Base-by-base conservation (phyloP, 805 yeast genomes). In the Monosporozyma aerobia region DNA sequence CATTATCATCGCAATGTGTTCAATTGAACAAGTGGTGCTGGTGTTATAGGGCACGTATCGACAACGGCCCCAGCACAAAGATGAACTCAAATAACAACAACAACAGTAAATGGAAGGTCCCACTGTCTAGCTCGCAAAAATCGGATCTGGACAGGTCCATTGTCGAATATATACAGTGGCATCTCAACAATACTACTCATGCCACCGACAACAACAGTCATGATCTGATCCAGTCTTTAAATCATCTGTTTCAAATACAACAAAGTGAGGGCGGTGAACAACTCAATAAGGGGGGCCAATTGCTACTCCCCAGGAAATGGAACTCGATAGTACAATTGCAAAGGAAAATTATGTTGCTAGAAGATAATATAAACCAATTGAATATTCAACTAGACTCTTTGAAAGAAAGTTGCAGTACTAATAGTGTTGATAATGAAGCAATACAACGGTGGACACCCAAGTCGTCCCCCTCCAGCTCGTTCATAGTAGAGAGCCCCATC, bases 241-340 rank as follows among this genome's bases (percentile, higher is more conserved):
- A 30, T 13, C 5, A 30, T 14, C 13, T 25, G 19, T 47, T 33
- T 13, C 16, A 47, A 33, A 22, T 41, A 33, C 8, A 22, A 3
- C 27, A 30, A 14, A 33, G 10, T 4, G 46, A 44, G 2, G 27
- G 9, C 5, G 19, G 7, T 22, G 4, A 8, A 14, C 6, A 22
- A 41, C 19, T 19, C 19, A 19, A 22, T 41, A 5, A 23, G 5
- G 22, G 3, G 23, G 44, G 40, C 5, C 48, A 47, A 27, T 19
- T 56, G 19, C 23, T 60, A 9, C 50, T 62, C n/a, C 64, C 64
- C 2, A 56, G 83, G 68, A 90, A 90, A 70, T 90, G 97, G 97
- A 76, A 84, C 0, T 83, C 95, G 0, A 92, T 90, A 3, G 75
- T 88, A 33, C 73, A 96, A 47, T 73, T 92, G 32, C 97, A 92